Conservation (phyloP, 306 rosid species). For the Rubus idaeus region DNA sequence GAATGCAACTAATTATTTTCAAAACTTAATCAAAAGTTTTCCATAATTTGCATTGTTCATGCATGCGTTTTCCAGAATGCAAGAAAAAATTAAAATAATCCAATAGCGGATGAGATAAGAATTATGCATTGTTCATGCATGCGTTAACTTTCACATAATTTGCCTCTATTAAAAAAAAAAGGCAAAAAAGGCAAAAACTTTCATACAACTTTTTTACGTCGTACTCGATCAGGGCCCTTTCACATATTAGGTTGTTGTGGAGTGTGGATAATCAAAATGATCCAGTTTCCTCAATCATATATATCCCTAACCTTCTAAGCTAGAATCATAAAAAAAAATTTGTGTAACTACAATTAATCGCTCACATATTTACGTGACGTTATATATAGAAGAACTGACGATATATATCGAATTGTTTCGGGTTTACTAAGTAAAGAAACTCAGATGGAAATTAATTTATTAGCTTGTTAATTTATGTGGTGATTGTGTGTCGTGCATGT, state of each 20-base stretch:
- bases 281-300: neutral
- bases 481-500: slow-evolving; percentile 21
- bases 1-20: neutral
- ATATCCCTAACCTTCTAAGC: neutral
- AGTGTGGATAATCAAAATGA: neutral
- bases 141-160: neutral
- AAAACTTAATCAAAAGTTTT: neutral
- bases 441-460: neutral
- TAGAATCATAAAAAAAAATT: too few species aligned
- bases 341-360: too few species aligned
- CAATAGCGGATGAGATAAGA: neutral
- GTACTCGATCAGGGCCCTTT: neutral
- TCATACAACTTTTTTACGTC: neutral
- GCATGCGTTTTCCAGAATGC: too few species aligned
- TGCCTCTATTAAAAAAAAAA: neutral
- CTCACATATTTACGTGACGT: too few species aligned
- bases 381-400: neutral
- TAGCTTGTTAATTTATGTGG: neutral
- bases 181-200: neutral
- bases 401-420: neutral
- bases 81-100: neutral
- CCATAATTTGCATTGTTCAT: too few species aligned
- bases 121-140: neutral
- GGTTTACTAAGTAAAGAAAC: too few species aligned
- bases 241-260: neutral